Evolutionary conservation across 2,329 filamentous ascomycete species (phyloP).

Genomic region (Penicillium janthinellum): DNA sequence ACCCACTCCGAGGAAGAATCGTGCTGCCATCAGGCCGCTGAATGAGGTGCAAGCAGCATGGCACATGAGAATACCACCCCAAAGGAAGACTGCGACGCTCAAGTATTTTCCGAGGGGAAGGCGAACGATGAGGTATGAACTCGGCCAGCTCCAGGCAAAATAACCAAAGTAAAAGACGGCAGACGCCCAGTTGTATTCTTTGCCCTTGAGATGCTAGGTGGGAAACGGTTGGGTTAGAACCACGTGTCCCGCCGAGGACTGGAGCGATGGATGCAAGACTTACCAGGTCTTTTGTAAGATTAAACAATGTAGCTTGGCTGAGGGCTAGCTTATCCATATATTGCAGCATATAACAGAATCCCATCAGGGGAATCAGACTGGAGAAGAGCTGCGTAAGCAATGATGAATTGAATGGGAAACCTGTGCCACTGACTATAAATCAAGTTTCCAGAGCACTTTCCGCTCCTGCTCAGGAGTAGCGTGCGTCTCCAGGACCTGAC

Average conservation of each 20-base stretch:
- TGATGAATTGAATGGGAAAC: constrained; percentile 28
- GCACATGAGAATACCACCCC: constrained; percentile 38
- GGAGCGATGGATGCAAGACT: not conserved
- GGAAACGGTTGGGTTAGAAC: not conserved
- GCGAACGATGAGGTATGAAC: constrained; percentile 41
- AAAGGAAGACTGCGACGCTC: constrained; percentile 30
- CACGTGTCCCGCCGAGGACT: not conserved
- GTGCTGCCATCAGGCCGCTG: constrained; percentile 41
- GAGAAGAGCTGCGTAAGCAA: not conserved
- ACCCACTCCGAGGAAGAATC: constrained; percentile 40
- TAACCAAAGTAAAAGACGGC: constrained; percentile 41
- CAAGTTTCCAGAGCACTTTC: constrained; percentile 31
- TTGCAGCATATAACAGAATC: constrained; percentile 33
- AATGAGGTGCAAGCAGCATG: constrained; percentile 34
- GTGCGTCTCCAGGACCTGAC: constrained; percentile 28
- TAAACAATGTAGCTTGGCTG: constrained; percentile 29
- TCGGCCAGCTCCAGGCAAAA: constrained; percentile 43
- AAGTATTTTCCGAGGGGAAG: constrained; percentile 36
- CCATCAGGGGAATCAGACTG: constrained; percentile 22
- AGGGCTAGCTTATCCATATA: constrained; percentile 34
- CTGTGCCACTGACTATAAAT: constrained; percentile 33
- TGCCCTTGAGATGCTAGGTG: constrained; percentile 27
- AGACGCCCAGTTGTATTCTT: constrained; percentile 35
- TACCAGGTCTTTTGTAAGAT: constrained; percentile 28
- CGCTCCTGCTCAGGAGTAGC: constrained; percentile 27